Base-by-base conservation (phyloP, 192 early-diverging fungal genomes). In the Coemansia javaensis region DNA sequence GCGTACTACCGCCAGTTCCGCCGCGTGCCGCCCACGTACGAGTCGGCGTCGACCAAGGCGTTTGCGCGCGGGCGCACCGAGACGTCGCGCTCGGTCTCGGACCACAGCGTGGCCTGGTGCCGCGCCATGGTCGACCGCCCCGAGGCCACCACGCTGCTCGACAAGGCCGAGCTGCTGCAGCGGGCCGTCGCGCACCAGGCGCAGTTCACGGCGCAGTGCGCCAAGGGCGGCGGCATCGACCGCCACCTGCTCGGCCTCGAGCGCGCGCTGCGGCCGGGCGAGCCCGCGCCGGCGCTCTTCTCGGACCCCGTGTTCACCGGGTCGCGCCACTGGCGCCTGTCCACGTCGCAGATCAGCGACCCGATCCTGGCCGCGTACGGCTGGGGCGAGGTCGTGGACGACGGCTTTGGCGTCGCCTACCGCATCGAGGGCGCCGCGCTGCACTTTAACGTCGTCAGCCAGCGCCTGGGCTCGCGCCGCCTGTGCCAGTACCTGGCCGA, bases 41-140 rank as follows among this genome's bases (percentile, higher is more conserved):
- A 88, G 70, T 86, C 86, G 0, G 81, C 84, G 11, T 75, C 77
- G 44, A 86, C 84, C 10, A 75, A 84, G 51, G 53, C 78, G 36
- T 88, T 75, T 54, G 45, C 76, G 30, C 82, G 78, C 60, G 86
- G 86, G 16, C 80, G 86, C 28, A 88, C 86, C 23, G 86, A 88
- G 56, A 88, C 86, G 6, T 82, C 82, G 59, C 80, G 86, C 21
- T 86, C 86, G 15, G 73, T 88, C 27, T 82, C 85, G n/a, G 50
- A 61, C 8, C 77, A 72, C 38, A 77, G 78, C 28, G 68, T 61
- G 8, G 69, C 56, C 35, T 88, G 83, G 69, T 76, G 82, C 33
- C 31, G 49, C 10, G 60, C 67, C 23, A 85, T 79, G 77, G 76
- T 63, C 10, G 68, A 74, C 44, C 46, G 53, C 33, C 65, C 70